Conservation (phyloP, 164 flowering plant species). For the Kingdonia uniflora region DNA sequence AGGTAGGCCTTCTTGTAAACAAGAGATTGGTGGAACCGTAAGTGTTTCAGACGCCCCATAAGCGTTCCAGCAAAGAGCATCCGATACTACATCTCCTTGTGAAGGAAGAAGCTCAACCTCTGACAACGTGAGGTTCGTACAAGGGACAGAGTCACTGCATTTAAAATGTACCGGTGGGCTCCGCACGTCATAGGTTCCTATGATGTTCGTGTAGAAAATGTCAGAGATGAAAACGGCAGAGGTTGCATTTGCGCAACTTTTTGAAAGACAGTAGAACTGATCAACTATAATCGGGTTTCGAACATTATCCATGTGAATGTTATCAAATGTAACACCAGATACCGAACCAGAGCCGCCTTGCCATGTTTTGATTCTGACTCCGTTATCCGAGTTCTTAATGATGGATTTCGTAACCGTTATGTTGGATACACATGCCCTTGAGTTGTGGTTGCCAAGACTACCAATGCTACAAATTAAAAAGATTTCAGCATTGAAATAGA, state of each 20-base stretch:
- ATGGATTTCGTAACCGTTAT: constrained; percentile 47
- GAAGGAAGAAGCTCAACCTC: constrained; percentile 64
- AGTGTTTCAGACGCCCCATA: constrained; percentile 47
- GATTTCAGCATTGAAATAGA: neutral
- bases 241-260: constrained; percentile 56
- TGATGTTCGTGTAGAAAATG: constrained; percentile 41
- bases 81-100: constrained; percentile 25
- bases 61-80: constrained; percentile 81
- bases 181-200: constrained; percentile 61
- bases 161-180: constrained; percentile 68
- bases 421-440: constrained; percentile 72
- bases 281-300: constrained; percentile 75
- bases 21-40: constrained; percentile 59
- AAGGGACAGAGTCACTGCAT: constrained; percentile 75
- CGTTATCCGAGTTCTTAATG: constrained; percentile 63
- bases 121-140: constrained; percentile 52
- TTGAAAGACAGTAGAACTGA: constrained; percentile 68
- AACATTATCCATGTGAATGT: constrained; percentile 62
- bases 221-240: constrained; percentile 54
- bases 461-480: constrained; percentile 54
- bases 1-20: constrained; percentile 52
- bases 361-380: constrained; percentile 86
- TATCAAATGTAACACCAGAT: constrained; percentile 44
- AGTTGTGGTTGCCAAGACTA: constrained; percentile 67
- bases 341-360: constrained; percentile 87